Evolutionary conservation across 345 rosid genomes (phyloP).

Genomic region (Gossypium bickii): DNA sequence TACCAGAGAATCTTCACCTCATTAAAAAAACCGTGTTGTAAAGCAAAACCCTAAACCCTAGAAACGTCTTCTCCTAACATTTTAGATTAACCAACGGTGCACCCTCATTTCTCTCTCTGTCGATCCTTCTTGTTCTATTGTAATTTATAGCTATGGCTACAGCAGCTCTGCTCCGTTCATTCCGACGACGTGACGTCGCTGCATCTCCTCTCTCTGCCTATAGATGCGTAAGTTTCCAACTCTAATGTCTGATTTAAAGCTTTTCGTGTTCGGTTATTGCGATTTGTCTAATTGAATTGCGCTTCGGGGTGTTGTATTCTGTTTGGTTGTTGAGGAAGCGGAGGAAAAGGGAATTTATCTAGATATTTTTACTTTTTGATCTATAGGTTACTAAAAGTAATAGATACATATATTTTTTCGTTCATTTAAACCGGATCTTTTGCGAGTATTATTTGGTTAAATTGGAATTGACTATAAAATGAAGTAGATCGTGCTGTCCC

Average conservation of each 20-base stretch:
- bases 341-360: neutral
- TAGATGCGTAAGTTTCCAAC: constrained; percentile 46
- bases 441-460: neutral
- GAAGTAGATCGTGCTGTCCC: neutral
- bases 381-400: neutral
- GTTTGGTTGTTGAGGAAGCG: neutral
- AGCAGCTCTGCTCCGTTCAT: constrained; percentile 54
- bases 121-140: neutral
- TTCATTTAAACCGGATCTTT: neutral
- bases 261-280: neutral
- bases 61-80: neutral
- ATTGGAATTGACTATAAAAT: no score
- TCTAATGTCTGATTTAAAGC: neutral
- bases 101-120: neutral
- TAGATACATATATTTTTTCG: neutral
- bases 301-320: neutral
- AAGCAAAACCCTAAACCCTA: constrained; percentile 45
- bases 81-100: neutral
- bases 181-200: constrained; percentile 65
- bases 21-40: neutral
- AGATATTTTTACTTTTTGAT: neutral
- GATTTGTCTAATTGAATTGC: neutral
- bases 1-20: constrained; percentile 20
- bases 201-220: constrained; percentile 51
- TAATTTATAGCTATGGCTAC: constrained; percentile 45